Percentiles rank a stretch among this genome's conserved stretches.
Evolutionary conservation across 179 eudicot species (phyloP).

Genomic region (Sideroxylon spinosum): DNA sequence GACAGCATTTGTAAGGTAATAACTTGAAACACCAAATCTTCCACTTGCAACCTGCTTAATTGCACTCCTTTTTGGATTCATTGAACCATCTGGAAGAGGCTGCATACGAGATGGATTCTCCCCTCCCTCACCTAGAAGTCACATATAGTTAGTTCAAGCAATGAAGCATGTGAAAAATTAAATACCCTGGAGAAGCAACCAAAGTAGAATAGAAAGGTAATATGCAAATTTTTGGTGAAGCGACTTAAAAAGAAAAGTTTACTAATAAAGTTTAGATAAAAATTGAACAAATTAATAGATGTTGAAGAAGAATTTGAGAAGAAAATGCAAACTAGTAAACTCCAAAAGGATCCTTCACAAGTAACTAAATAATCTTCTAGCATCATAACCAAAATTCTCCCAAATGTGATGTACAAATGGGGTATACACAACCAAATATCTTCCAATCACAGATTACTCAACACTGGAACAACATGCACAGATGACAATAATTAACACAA

Average conservation of each 20-base stretch:
- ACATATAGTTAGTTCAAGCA: not conserved
- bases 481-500: not conserved
- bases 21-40: constrained; percentile 97
- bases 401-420: not conserved
- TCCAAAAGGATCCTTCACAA: not conserved
- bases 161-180: not conserved
- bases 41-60: constrained; percentile 99
- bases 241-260: not conserved
- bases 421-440: not conserved
- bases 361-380: not conserved
- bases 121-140: constrained; percentile 89
- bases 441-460: not conserved
- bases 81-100: constrained; percentile 86
- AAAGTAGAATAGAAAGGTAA: not conserved
- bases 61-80: constrained; percentile 85
- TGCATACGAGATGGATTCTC: constrained; percentile 95
- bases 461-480: not conserved
- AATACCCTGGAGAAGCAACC: not conserved
- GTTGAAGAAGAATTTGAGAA: not conserved
- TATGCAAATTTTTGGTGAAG: not conserved
- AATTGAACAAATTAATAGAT: not conserved
- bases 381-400: not conserved
- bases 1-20: constrained; percentile 96
- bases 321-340: not conserved
- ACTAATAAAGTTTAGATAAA: not conserved